phyloP scores from a whole-genome alignment of 2,329 filamentous ascomycete species.

The Uncinocarpus reesii region DNA sequence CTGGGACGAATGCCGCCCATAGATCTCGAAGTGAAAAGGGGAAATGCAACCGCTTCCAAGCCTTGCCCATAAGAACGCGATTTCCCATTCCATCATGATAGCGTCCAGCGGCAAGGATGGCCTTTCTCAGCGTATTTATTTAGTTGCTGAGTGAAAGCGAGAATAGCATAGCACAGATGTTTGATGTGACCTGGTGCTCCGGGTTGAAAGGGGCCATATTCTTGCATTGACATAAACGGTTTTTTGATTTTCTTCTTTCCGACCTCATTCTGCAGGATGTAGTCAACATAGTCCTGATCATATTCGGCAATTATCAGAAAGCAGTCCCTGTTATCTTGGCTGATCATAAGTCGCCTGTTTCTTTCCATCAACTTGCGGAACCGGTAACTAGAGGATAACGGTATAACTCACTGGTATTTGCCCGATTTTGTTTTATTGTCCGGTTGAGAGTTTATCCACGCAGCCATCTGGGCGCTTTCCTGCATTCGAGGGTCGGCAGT shows the following conservation, averaged over 20 bases:
- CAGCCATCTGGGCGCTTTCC: conserved; percentile 17
- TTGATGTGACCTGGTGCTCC: neutral
- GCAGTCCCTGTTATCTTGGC: conserved; percentile 15
- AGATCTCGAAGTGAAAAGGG: no score
- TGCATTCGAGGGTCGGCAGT: conserved; percentile 7
- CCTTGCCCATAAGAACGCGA: no score
- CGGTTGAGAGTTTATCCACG: conserved; percentile 16
- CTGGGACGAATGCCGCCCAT: no score
- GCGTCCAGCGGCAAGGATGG: neutral
- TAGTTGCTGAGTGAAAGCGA: neutral
- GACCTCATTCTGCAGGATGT: conserved; percentile 4
- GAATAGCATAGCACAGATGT: neutral
- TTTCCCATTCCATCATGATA: no score
- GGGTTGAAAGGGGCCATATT: conserved; percentile 6
- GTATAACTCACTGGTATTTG: neutral
- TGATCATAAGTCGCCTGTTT: conserved; percentile 14
- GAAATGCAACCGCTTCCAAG: no score
- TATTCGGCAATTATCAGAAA: conserved; percentile 16
- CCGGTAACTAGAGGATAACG: neutral
- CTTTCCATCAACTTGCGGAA: neutral
- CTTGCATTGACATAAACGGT: conserved; percentile 1
- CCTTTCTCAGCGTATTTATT: neutral
- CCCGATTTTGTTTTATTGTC: neutral
- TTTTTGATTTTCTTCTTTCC: neutral
- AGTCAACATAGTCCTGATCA: conserved; percentile 13